Evolutionary conservation across 2,329 filamentous ascomycete genomes (phyloP).

Genomic region (Juglanconis juglandina): DNA sequence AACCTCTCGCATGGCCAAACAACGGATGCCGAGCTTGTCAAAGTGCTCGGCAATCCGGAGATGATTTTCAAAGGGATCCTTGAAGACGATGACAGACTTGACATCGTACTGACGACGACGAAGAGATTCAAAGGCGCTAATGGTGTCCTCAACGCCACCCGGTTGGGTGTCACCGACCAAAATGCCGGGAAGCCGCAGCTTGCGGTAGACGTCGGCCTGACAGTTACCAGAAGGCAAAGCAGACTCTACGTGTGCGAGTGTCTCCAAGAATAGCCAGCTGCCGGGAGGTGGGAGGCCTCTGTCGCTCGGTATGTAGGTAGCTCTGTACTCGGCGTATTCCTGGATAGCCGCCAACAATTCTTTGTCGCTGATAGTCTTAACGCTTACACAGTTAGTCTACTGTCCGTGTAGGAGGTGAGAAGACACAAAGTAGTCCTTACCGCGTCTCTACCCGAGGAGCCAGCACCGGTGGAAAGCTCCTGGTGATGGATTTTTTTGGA

Average conservation of each 20-base stretch:
- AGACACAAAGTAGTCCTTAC: no score
- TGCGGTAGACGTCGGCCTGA: conserved; percentile 74
- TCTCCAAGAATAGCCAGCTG: conserved; percentile 71
- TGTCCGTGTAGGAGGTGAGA: neutral
- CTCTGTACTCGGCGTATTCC: neutral
- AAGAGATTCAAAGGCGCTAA: conserved; percentile 77
- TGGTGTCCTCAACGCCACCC: conserved; percentile 76
- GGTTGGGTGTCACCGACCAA: conserved; percentile 72
- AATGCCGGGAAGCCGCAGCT: conserved; percentile 68
- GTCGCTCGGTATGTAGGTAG: neutral
- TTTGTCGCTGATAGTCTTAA: neutral
- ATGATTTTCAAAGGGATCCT: conserved; percentile 63
- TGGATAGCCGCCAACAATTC: neutral
- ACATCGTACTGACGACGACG: conserved; percentile 76
- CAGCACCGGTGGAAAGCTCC: no score
- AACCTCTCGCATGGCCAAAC: conserved; percentile 57
- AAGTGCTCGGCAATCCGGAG: conserved; percentile 69
- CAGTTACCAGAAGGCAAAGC: conserved; percentile 72
- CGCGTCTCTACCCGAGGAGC: no score
- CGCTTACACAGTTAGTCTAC: neutral
- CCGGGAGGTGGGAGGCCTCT: conserved; percentile 37
- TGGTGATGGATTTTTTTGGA: neutral
- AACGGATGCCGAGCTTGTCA: conserved; percentile 53
- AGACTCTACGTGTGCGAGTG: conserved; percentile 78
- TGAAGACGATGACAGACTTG: conserved; percentile 66